phyloP scores from a whole-genome alignment of 129 eudicot genomes.

The Deinandra increscens region DNA sequence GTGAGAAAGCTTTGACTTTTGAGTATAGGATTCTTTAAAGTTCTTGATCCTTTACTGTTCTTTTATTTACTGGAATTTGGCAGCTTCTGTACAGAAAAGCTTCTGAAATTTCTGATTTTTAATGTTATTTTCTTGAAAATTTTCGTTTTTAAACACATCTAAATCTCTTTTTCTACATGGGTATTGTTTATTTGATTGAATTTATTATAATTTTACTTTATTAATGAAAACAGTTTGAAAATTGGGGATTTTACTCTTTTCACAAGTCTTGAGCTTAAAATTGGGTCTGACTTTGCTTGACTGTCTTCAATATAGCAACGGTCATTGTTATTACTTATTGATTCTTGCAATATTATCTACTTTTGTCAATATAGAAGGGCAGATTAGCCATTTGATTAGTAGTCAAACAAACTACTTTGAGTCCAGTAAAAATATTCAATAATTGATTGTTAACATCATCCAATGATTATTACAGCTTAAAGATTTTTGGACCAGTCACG shows the following conservation, averaged over 20 bases:
- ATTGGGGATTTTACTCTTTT: not conserved
- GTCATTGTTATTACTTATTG: not conserved
- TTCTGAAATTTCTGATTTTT: slow-evolving; percentile 6
- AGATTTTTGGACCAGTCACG: slow-evolving; percentile 79
- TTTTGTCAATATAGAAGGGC: slow-evolving; percentile 2
- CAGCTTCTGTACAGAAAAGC: not conserved
- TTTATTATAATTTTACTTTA: slow-evolving; percentile 4
- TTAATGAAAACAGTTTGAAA: not conserved
- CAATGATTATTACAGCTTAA: slow-evolving; percentile 51
- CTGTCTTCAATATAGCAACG: not conserved
- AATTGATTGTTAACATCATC: not conserved
- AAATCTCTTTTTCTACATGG: slow-evolving; percentile 1
- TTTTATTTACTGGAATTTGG: slow-evolving; percentile 1
- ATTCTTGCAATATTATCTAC: not conserved
- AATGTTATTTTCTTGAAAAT: not conserved
- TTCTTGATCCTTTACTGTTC: not conserved
- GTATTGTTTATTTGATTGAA: slow-evolving; percentile 4
- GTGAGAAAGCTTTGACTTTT: slow-evolving; percentile 9
- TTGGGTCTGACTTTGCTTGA: not conserved
- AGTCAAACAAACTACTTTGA: not conserved
- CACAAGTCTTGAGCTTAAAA: slow-evolving; percentile 10
- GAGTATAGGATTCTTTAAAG: slow-evolving; percentile 7
- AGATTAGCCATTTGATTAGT: slow-evolving; percentile 10
- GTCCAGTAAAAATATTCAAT: slow-evolving; percentile 5
- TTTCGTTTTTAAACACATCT: slow-evolving; percentile 9